Evolutionary conservation across 2,329 filamentous ascomycete genomes (phyloP).

Genomic region (Lachnellula suecica): DNA sequence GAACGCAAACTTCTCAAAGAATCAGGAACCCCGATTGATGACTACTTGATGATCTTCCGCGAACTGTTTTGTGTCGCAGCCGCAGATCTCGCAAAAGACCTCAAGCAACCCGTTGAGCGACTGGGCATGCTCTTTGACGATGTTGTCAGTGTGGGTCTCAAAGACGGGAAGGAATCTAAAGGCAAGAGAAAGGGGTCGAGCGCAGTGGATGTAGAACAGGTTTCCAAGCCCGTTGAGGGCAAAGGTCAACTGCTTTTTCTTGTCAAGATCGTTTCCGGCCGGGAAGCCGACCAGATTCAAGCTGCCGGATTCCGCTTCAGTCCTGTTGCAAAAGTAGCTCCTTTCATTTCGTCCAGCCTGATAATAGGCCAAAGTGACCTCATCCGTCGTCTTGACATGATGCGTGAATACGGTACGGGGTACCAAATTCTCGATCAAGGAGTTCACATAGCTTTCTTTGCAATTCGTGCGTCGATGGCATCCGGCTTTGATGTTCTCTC

Average conservation of each 20-base stretch:
- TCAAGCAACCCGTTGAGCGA: slow-evolving; percentile 61
- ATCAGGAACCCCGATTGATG: slow-evolving; percentile 57
- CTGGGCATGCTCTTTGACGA: slow-evolving; percentile 74
- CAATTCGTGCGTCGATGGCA: slow-evolving; percentile 49
- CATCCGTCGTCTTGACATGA: slow-evolving; percentile 57
- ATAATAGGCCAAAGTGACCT: slow-evolving; percentile 69
- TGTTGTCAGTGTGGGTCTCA: slow-evolving; percentile 65
- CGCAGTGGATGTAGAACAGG: slow-evolving; percentile 50
- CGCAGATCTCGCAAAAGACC: slow-evolving; percentile 65
- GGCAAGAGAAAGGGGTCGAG: slow-evolving; percentile 5
- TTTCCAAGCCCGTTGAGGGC: slow-evolving; percentile 42
- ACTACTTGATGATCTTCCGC: slow-evolving; percentile 76
- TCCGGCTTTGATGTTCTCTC: slow-evolving; percentile 35
- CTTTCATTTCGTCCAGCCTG: slow-evolving; percentile 69
- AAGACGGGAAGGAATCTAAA: slow-evolving; percentile 8
- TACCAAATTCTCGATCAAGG: slow-evolving; percentile 48
- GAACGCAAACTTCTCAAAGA: slow-evolving; percentile 49
- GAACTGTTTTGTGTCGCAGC: slow-evolving; percentile 83
- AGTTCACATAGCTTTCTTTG: slow-evolving; percentile 59
- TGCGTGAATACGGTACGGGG: slow-evolving; percentile 57
- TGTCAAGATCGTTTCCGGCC: slow-evolving; percentile 59
- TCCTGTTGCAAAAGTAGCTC: slow-evolving; percentile 63
- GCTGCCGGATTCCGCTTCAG: slow-evolving; percentile 80
- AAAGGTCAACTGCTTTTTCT: slow-evolving; percentile 81
- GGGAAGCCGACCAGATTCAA: slow-evolving; percentile 63